Evolutionary conservation across 2,329 filamentous ascomycete genomes (phyloP).

Genomic region (Calonectria pseudoreteaudii): DNA sequence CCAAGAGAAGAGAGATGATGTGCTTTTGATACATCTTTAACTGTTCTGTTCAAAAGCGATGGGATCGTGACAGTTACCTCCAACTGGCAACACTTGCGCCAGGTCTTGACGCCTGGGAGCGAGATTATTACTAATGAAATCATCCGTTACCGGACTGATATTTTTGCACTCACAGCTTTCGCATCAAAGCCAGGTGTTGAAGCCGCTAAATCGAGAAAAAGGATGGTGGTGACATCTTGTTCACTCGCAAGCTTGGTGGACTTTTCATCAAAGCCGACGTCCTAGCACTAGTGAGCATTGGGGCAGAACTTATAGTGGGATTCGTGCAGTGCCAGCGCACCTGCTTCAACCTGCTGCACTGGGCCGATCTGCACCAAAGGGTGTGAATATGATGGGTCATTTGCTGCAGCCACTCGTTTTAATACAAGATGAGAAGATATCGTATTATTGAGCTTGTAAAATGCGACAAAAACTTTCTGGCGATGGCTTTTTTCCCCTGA

Average conservation of each 20-base stretch:
- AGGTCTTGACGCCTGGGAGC: neutral
- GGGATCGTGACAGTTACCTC: neutral
- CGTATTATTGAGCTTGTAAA: too few relatives aligned
- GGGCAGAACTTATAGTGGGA: neutral
- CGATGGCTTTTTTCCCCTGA: too few relatives aligned
- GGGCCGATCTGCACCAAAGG: too few relatives aligned
- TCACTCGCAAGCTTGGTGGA: neutral
- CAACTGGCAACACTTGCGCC: neutral
- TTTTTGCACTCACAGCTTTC: neutral
- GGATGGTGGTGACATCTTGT: neutral
- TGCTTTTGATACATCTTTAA: neutral
- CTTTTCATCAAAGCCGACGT: neutral
- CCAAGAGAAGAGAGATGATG: neutral
- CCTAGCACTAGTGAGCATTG: neutral
- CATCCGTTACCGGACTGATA: too few relatives aligned
- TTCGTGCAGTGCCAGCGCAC: neutral
- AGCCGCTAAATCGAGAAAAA: neutral
- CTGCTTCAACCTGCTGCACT: neutral
- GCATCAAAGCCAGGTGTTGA: neutral
- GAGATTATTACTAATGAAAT: neutral
- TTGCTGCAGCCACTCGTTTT: too few relatives aligned
- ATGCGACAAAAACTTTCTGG: too few relatives aligned
- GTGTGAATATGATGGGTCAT: neutral
- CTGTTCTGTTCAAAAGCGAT: neutral
- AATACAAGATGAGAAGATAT: too few relatives aligned